Percentiles rank a stretch among this genome's conserved stretches.
These are phyloP conservation scores for Wickerhamiella bombiphila DNA, from an alignment of 805 yeast species.

Conservation along the genomic window DNA sequence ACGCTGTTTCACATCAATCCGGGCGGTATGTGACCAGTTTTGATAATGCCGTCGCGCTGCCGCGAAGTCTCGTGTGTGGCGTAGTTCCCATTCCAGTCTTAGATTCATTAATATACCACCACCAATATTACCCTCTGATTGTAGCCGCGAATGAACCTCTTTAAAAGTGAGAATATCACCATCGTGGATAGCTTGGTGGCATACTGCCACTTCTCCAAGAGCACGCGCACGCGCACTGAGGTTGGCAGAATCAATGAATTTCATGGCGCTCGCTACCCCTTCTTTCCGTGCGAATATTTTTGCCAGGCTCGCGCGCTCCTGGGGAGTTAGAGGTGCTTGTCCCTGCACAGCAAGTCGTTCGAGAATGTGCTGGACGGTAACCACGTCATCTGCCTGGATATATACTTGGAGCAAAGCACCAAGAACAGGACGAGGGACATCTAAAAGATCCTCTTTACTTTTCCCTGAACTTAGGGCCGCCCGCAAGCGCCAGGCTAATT, in stretches of 20 bases:
- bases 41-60: constrained; percentile 14
- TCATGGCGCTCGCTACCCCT: constrained; percentile 3
- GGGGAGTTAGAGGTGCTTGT: constrained; percentile 23
- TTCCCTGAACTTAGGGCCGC: neutral
- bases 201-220: constrained; percentile 7
- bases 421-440: neutral
- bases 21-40: constrained; percentile 4
- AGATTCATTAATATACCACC: constrained; percentile 12
- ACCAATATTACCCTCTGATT: neutral
- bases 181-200: constrained; percentile 10
- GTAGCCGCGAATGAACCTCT: neutral
- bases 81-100: constrained; percentile 14
- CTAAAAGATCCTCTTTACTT: neutral
- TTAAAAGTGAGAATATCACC: constrained; percentile 1
- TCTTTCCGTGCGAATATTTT: constrained; percentile 4
- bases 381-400: neutral
- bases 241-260: neutral
- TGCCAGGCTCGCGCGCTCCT: constrained; percentile 10
- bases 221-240: constrained; percentile 1
- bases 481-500: neutral
- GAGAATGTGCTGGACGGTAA: neutral
- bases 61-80: constrained; percentile 9
- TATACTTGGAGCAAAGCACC: neutral
- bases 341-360: neutral
- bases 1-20: constrained; percentile 8